Base-by-base conservation (phyloP, 441 rosid species). In the Populus hybrid region DNA sequence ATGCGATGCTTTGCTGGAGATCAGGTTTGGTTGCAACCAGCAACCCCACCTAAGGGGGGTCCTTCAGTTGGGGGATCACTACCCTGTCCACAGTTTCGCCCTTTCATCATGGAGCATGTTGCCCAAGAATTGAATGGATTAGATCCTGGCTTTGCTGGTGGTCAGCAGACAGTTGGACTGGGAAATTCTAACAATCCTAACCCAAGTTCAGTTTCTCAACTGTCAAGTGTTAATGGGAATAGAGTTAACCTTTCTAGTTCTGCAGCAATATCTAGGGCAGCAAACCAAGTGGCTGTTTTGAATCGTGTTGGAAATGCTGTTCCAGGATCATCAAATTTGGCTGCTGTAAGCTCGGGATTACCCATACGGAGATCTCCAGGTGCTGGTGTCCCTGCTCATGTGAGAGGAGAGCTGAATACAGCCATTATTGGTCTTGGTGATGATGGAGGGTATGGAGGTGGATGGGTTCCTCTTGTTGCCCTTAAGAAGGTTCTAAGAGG, bases 1-100 rank as follows among this genome's bases (percentile, higher is more conserved):
- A 97, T 97, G 99, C 91, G 97, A 78, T 97, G 99, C 90, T 94
- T 88, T 86, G 98, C 98, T 79, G 99, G 99, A 79, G 99, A 97
- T 83, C 99, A 94, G 87, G 99, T 97, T 65, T 97, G 99, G 99
- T 82, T 97, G 88, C 99, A 97, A 78, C 99, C 99, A n/a, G 98
- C 99, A 76, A 93, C 99, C 8, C 99, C 99, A 28, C 97, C 99
- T 21, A 91, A 88, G 82, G 99, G 93, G 1, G 99, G 98, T 70
- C 92, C 97, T 42, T 89, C 94, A 10, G 85, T 87, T 82, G 99
- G 99, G 78, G 99, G 99, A 42, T 97, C 99, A 32, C 86, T 97
- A 84, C 98, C 99, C n/a, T 97, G 99, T 84, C 99, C 99, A 20
- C 99, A 97, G 50, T 97, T 97, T 82, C 92, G 99, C 82, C 99